Conservation (phyloP, 345 rosid genomes). For the Tarenaya hassleriana region DNA sequence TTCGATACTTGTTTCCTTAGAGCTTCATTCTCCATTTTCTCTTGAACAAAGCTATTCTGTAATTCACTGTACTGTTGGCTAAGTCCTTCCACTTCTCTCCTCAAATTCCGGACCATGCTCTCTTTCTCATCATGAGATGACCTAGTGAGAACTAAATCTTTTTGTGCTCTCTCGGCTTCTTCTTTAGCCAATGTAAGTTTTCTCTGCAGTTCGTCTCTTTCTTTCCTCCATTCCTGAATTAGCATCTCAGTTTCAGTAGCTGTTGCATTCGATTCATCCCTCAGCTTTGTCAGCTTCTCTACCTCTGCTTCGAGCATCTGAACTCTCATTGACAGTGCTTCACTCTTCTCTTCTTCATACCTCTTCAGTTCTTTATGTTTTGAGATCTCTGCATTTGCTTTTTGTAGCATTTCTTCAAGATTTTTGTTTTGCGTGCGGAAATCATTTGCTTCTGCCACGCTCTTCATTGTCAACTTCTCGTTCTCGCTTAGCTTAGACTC, state of each 20-base stretch:
- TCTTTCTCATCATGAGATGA: constrained; percentile 54
- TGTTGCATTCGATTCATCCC: constrained; percentile 35
- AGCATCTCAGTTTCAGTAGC: constrained; percentile 39
- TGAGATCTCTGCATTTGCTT: constrained; percentile 44
- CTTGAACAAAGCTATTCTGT: constrained; percentile 41
- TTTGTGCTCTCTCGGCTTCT: constrained; percentile 42
- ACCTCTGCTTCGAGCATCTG: constrained; percentile 49
- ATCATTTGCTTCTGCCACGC: constrained; percentile 61
- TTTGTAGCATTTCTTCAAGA: constrained; percentile 66
- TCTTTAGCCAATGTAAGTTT: constrained; percentile 37
- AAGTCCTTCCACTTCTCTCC: constrained; percentile 46
- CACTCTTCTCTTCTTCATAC: constrained; percentile 26
- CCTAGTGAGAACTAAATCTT: constrained; percentile 41
- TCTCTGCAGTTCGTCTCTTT: constrained; percentile 46
- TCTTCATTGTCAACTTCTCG: constrained; percentile 54
- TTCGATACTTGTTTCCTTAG: constrained; percentile 45
- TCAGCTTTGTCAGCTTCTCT: constrained; percentile 38
- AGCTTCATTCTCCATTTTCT: constrained; percentile 55
- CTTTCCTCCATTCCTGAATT: constrained; percentile 44
- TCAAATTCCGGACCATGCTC: constrained; percentile 34
- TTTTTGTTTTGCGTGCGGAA: constrained; percentile 44
- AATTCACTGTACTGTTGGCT: constrained; percentile 39
- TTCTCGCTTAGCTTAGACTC: constrained; percentile 65
- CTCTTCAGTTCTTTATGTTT: constrained; percentile 34
- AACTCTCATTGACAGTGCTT: constrained; percentile 44